Percentiles rank a stretch among this genome's conserved stretches.
phyloP scores from a whole-genome alignment of 768 basidiomycete genomes.

The Amanita pallidorosea region DNA sequence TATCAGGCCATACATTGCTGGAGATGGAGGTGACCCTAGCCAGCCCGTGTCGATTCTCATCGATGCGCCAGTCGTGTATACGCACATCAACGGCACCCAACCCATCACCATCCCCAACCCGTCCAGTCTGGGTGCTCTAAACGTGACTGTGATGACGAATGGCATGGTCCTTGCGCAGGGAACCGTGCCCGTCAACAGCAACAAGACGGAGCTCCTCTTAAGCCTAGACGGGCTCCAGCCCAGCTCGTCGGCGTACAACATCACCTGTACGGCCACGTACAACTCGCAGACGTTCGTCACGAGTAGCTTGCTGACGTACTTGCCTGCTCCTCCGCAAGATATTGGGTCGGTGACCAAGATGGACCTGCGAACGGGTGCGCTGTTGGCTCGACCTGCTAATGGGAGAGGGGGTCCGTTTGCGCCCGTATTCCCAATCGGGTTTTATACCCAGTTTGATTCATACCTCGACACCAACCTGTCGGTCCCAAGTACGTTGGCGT shows the following conservation, averaged over 20 bases:
- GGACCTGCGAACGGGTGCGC: conserved; percentile 47
- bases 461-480: conserved; percentile 43
- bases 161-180: conserved; percentile 33
- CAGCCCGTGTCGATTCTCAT: conserved; percentile 37
- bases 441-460: conserved; percentile 52
- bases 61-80: conserved; percentile 39
- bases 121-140: conserved; percentile 16
- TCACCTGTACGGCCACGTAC: conserved; percentile 28
- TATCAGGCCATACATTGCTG: conserved; percentile 48
- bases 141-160: conserved; percentile 34
- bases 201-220: conserved; percentile 38
- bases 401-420: conserved; percentile 39
- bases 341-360: conserved; percentile 54
- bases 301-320: conserved; percentile 32
- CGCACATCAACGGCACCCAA: conserved; percentile 33
- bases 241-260: conserved; percentile 23
- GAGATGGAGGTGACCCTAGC: conserved; percentile 25
- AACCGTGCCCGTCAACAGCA: conserved; percentile 38
- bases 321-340: conserved; percentile 34
- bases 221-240: conserved; percentile 35
- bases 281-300: conserved; percentile 32
- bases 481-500: conserved; percentile 43
- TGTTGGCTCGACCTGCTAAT: conserved; percentile 39
- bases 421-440: conserved; percentile 63
- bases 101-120: conserved; percentile 24